Evolutionary conservation across 805 yeast species (phyloP).

Genomic region (Saccharomycopsis sp.): DNA sequence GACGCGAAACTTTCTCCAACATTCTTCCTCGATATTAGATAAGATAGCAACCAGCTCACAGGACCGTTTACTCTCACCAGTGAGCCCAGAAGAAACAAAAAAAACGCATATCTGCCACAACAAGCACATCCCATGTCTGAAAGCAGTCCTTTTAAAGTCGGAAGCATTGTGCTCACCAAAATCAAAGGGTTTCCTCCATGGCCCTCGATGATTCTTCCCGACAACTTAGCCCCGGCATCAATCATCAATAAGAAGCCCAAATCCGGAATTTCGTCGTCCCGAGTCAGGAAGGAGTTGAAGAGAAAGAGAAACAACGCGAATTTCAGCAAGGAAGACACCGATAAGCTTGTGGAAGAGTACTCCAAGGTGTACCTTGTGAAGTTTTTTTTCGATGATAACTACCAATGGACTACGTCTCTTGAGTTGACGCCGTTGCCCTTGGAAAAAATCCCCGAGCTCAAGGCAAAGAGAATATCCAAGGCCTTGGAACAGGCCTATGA

Average conservation of each 20-base stretch:
- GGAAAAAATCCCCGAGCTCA: slow-evolving; percentile 33
- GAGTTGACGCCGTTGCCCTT: slow-evolving; percentile 44
- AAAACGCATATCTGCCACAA: too few relatives aligned
- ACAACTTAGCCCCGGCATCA: slow-evolving; percentile 50
- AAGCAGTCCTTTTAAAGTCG: slow-evolving; percentile 33
- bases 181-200: slow-evolving; percentile 84
- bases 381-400: slow-evolving; percentile 66
- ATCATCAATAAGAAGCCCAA: slow-evolving; percentile 48
- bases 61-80: too few relatives aligned
- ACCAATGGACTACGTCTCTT: slow-evolving; percentile 52
- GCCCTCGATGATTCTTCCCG: slow-evolving; percentile 80
- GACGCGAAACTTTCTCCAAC: neutral
- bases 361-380: slow-evolving; percentile 44
- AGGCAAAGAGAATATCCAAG: slow-evolving; percentile 35
- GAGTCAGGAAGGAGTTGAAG: slow-evolving; percentile 22
- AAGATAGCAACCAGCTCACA: neutral
- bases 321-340: slow-evolving; percentile 19
- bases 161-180: slow-evolving; percentile 63
- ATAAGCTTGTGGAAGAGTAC: slow-evolving; percentile 14
- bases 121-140: too few relatives aligned
- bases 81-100: too few relatives aligned
- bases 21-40: neutral
- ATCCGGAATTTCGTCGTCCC: slow-evolving; percentile 25
- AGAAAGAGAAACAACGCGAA: slow-evolving; percentile 6
- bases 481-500: slow-evolving; percentile 44